A percentile compares a stretch with the other conserved stretches of the same genome.
Conservation (phyloP, 768 basidiomycete genomes). For the Gymnopilus junonius region DNA sequence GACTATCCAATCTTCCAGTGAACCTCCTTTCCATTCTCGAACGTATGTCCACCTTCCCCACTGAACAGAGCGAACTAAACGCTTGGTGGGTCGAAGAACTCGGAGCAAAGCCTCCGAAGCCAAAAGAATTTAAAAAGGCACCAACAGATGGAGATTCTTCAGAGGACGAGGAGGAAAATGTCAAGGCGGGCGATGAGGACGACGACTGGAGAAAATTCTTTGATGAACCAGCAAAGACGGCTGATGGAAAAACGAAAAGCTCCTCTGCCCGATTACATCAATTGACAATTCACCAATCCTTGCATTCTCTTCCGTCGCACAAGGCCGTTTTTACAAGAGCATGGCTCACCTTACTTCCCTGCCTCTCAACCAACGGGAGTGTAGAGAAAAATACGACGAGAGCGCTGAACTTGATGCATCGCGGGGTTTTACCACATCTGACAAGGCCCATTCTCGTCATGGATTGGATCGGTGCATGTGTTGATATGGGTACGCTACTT, state of each 20-base stretch:
- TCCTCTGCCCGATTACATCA: constrained; percentile 57
- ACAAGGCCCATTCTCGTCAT: constrained; percentile 80
- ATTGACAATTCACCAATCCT: constrained; percentile 74
- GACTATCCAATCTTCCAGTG: constrained; percentile 39
- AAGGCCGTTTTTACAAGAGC: constrained; percentile 77
- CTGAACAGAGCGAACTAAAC: constrained; percentile 67
- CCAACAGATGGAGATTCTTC: constrained; percentile 32
- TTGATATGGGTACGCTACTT: constrained; percentile 69
- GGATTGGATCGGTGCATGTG: constrained; percentile 89
- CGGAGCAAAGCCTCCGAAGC: constrained; percentile 56
- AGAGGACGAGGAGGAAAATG: constrained; percentile 39
- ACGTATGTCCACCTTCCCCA: constrained; percentile 74
- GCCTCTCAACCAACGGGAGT: constrained; percentile 46
- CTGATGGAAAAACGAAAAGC: constrained; percentile 38
- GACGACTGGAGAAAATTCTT: constrained; percentile 88
- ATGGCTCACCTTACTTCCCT: constrained; percentile 78
- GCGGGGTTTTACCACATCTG: constrained; percentile 81
- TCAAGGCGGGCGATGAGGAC: constrained; percentile 31
- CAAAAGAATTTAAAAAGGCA: constrained; percentile 44
- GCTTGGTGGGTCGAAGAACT: constrained; percentile 82
- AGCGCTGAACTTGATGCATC: constrained; percentile 79
- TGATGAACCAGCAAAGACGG: constrained; percentile 53
- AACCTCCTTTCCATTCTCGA: constrained; percentile 71
- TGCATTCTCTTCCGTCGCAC: constrained; percentile 80
- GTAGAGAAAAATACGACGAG: constrained; percentile 48